Evolutionary conservation across 345 rosid genomes (phyloP).

Genomic region (Angophora floribunda): DNA sequence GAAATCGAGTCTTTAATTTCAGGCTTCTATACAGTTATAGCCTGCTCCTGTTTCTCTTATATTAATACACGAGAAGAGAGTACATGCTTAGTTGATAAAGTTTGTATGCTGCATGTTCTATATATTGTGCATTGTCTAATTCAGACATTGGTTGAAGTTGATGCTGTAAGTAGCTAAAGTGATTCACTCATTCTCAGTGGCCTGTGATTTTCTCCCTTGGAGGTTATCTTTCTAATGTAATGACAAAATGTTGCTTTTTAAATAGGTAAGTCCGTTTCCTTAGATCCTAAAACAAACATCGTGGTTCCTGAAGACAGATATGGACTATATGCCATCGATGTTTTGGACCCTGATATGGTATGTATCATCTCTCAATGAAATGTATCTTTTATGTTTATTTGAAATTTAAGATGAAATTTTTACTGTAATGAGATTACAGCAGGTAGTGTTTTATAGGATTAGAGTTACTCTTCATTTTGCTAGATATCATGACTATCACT

Average conservation of each 20-base stretch:
- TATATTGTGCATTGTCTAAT: neutral
- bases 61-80: neutral
- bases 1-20: neutral
- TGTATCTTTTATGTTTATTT: neutral
- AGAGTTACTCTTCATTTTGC: neutral
- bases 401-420: neutral
- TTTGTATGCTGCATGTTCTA: neutral
- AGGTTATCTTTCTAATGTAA: neutral
- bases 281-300: slow-evolving; percentile 55
- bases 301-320: slow-evolving; percentile 85
- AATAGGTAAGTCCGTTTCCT: slow-evolving; percentile 69
- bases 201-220: neutral
- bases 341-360: slow-evolving; percentile 98
- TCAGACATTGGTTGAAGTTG: neutral
- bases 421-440: neutral
- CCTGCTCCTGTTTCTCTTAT: neutral
- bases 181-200: neutral
- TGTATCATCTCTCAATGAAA: neutral
- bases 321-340: slow-evolving; percentile 81
- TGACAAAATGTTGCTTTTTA: neutral
- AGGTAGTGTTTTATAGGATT: neutral
- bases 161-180: neutral
- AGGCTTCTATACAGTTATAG: neutral
- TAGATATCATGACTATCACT: neutral
- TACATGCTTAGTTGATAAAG: neutral